Percentiles rank a stretch among this genome's conserved stretches.
Evolutionary conservation across 2,329 filamentous ascomycete species (phyloP).

Genomic region (Pseudogymnoascus pannorum): DNA sequence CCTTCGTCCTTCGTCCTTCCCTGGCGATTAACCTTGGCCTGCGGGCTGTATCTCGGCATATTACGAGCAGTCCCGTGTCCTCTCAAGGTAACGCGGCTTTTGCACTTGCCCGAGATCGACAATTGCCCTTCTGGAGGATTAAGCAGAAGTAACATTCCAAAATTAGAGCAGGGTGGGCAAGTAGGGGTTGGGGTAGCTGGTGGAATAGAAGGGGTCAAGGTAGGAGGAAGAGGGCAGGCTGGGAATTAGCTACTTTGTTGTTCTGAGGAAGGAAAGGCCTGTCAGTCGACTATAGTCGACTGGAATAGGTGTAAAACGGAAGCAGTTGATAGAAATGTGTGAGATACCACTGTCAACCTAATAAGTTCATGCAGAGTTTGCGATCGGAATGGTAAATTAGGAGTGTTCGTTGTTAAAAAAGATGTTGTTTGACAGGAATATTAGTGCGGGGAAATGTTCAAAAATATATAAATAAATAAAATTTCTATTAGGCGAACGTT

Average conservation of each 20-base stretch:
- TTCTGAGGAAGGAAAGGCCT: neutral
- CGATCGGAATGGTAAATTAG: neutral
- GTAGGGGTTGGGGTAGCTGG: neutral
- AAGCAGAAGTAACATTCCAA: neutral
- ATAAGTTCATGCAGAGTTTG: neutral
- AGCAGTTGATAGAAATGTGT: neutral
- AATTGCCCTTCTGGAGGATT: neutral
- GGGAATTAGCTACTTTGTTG: neutral
- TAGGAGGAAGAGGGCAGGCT: neutral
- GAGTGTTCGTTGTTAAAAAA: neutral
- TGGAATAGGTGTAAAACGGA: neutral
- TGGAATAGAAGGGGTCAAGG: neutral
- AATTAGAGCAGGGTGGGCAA: neutral
- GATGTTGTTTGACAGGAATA: neutral
- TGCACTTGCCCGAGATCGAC: neutral
- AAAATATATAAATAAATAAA: neutral
- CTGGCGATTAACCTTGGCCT: neutral
- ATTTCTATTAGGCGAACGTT: neutral
- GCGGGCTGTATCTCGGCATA: neutral
- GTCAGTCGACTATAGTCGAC: neutral
- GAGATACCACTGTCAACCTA: neutral
- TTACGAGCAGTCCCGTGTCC: neutral
- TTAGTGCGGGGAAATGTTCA: neutral
- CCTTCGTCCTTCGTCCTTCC: neutral
- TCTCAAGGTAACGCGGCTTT: neutral